Evolutionary conservation across 1,284 basidiomycete species (phyloP).

Genomic region (Moesziomyces sp.): DNA sequence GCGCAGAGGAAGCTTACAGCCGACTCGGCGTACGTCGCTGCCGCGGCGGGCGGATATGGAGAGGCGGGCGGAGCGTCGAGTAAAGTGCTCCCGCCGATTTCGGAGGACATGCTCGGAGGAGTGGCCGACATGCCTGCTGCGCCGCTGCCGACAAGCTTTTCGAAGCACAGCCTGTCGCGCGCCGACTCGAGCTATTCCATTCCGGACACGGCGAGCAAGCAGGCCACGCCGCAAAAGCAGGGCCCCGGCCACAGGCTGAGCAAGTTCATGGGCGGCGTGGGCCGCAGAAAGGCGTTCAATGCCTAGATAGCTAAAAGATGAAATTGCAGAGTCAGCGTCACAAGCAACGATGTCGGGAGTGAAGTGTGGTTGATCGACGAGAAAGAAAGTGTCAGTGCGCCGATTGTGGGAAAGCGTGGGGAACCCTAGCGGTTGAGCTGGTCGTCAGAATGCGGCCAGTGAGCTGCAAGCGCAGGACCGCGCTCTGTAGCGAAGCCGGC

Average conservation of each 20-base stretch:
- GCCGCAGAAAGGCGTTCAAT: constrained; percentile 25
- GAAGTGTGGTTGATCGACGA: too few relatives aligned
- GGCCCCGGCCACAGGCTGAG: constrained; percentile 28
- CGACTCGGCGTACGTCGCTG: constrained; percentile 11
- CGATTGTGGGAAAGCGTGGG: too few relatives aligned
- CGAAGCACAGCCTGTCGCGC: constrained; percentile 17
- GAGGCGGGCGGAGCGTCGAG: constrained; percentile 7
- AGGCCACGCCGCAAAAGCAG: constrained; percentile 2
- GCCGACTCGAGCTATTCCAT: constrained; percentile 27
- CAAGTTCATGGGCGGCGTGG: constrained; percentile 43
- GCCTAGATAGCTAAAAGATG: constrained; percentile 3
- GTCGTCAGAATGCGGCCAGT: too few relatives aligned
- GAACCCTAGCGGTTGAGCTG: too few relatives aligned
- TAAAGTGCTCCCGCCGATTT: constrained; percentile 27
- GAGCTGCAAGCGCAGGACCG: too few relatives aligned
- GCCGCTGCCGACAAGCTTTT: constrained; percentile 7
- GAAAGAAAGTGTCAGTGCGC: too few relatives aligned
- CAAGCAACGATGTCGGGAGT: too few relatives aligned
- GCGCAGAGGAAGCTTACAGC: constrained; percentile 1
- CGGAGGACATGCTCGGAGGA: constrained; percentile 40
- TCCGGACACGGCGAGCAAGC: constrained; percentile 16
- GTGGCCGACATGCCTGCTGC: constrained; percentile 32
- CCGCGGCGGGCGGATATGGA: not conserved
- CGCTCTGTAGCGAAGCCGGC: too few relatives aligned
- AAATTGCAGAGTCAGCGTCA: constrained; percentile 63